These are phyloP conservation scores for Venturia asperata DNA, from an alignment of 2,329 filamentous ascomycete genomes.

Conservation along the genomic window DNA sequence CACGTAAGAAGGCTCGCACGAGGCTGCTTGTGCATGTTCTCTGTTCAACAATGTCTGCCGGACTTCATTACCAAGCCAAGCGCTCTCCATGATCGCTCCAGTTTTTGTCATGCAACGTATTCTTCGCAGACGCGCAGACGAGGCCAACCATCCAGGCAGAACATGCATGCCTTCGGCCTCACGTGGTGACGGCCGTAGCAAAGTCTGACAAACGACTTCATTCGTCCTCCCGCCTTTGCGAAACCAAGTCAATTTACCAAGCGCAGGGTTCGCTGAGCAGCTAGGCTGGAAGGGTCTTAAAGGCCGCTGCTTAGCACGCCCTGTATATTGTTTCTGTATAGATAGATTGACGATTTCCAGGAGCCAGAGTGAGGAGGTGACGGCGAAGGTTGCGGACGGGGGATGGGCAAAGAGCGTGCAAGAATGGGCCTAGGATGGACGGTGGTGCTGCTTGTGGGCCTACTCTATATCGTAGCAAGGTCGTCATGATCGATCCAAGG, in stretches of 20 bases:
- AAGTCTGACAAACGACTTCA: neutral
- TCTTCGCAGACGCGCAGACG: neutral
- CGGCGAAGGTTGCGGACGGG: constrained; percentile 2
- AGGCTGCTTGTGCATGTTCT: constrained; percentile 2
- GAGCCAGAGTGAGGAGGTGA: constrained; percentile 12
- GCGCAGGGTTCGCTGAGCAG: neutral
- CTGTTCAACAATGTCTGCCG: neutral
- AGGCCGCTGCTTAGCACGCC: neutral
- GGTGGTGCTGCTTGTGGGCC: neutral
- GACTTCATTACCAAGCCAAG: neutral
- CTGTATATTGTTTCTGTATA: constrained; percentile 12
- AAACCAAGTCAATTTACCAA: constrained; percentile 12
- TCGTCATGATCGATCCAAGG: neutral
- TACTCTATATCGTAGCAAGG: neutral
- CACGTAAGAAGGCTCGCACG: constrained; percentile 6
- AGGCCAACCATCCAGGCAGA: neutral
- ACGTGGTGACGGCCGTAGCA: neutral
- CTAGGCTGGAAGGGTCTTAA: constrained; percentile 1
- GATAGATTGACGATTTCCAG: constrained; percentile 10
- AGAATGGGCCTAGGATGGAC: neutral
- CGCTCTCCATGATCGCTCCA: neutral
- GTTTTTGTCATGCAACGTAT: neutral
- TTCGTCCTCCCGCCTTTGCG: constrained; percentile 1
- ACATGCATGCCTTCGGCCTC: neutral
- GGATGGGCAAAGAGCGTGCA: neutral